Evolutionary conservation across 345 rosid genomes (phyloP).

Genomic region (Tarenaya hassleriana): DNA sequence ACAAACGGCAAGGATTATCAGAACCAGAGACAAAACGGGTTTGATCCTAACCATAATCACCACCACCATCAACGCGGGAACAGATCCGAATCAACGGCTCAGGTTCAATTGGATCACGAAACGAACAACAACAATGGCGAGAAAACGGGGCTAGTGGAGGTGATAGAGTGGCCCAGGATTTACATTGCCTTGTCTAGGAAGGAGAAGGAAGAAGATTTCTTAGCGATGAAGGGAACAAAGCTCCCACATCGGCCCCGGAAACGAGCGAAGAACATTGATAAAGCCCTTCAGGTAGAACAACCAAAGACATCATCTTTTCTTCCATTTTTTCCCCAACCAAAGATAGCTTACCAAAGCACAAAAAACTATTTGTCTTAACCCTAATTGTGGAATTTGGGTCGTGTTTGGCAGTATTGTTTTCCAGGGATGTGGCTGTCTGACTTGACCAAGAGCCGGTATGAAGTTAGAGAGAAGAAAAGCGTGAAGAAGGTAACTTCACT

Average conservation of each 20-base stretch:
- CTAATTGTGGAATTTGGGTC: too few relatives aligned
- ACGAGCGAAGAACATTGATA: slow-evolving; percentile 78
- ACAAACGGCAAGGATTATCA: slow-evolving; percentile 20
- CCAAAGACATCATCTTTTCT: neutral
- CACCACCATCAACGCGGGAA: slow-evolving; percentile 22
- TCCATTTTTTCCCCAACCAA: neutral
- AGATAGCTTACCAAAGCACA: slow-evolving; percentile 9
- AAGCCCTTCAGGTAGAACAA: slow-evolving; percentile 57
- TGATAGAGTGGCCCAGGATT: slow-evolving; percentile 64
- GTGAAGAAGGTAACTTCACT: slow-evolving; percentile 86
- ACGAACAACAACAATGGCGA: slow-evolving; percentile 18
- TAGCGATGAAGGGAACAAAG: slow-evolving; percentile 93
- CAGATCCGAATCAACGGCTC: slow-evolving; percentile 21
- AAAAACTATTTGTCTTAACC: too few relatives aligned
- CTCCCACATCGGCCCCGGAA: slow-evolving; percentile 91
- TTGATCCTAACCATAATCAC: too few relatives aligned
- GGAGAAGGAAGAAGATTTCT: slow-evolving; percentile 92
- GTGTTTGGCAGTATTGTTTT: slow-evolving; percentile 80
- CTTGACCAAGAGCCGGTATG: slow-evolving; percentile 71
- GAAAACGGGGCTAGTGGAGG: slow-evolving; percentile 29
- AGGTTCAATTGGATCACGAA: slow-evolving; percentile 21
- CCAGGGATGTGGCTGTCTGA: slow-evolving; percentile 93
- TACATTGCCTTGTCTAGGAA: slow-evolving; percentile 65
- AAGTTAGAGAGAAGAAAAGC: slow-evolving; percentile 87
- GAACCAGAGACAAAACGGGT: slow-evolving; percentile 43